Percentiles rank a stretch among this genome's conserved stretches.
phyloP scores from a whole-genome alignment of 257 asterid genomes.

The Ophiorrhiza pumila region DNA sequence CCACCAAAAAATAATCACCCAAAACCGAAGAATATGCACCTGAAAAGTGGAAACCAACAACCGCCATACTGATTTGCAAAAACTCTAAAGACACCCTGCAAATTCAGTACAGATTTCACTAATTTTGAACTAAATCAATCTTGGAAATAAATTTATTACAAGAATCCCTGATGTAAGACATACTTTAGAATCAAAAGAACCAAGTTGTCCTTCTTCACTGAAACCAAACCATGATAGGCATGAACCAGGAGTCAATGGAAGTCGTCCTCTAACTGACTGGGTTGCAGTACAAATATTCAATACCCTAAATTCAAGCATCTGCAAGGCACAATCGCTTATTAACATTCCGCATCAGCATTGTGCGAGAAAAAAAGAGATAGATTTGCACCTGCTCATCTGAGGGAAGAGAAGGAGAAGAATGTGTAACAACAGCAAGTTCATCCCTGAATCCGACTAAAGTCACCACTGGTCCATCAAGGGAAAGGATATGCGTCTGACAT shows the following conservation, averaged over 20 bases:
- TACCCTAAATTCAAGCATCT: slow-evolving; percentile 89
- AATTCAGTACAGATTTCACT: slow-evolving; percentile 13
- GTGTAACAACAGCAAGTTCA: slow-evolving; percentile 84
- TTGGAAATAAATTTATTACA: neutral
- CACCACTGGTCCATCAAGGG: slow-evolving; percentile 95
- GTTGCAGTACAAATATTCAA: slow-evolving; percentile 54
- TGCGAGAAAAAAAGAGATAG: neutral
- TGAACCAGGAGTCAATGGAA: slow-evolving; percentile 95
- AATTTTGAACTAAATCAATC: neutral
- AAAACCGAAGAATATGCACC: slow-evolving; percentile 42
- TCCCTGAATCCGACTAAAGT: slow-evolving; percentile 83
- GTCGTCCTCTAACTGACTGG: slow-evolving; percentile 54
- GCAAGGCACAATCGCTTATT: slow-evolving; percentile 25
- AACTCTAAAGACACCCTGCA: slow-evolving; percentile 85
- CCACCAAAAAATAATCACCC: neutral
- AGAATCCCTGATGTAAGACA: slow-evolving; percentile 13
- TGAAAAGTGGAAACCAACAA: slow-evolving; percentile 91
- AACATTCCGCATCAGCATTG: neutral
- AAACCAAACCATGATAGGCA: slow-evolving; percentile 86
- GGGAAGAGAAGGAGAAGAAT: slow-evolving; percentile 77
- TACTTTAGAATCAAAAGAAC: slow-evolving; percentile 96
- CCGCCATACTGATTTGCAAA: slow-evolving; percentile 79
- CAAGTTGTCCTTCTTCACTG: slow-evolving; percentile 87
- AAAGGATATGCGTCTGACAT: slow-evolving; percentile 56
- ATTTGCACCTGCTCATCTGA: slow-evolving; percentile 75